Evolutionary conservation across 306 rosid genomes (phyloP), one percentile per base, ranked within the genome.

Genomic region (Oemleria cerasiformis): DNA sequence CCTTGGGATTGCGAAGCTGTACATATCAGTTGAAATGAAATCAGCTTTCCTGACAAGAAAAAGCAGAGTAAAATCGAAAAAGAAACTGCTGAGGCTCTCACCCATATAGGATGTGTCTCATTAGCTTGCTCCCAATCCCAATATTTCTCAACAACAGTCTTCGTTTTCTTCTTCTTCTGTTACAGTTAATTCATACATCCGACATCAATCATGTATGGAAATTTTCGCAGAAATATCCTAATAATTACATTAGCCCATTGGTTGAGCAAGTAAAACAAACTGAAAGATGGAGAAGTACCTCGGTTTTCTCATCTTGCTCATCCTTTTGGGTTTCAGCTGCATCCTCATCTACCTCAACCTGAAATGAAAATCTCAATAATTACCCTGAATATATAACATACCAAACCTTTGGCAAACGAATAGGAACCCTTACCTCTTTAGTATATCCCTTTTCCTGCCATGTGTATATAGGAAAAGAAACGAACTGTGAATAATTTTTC

Each of bases 111-210:
- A 55, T 95, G 97, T 21, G 96, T 91, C 80, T 95, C 99, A 72
- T 95, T 95, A 16, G 78, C 74, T 59, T 91, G 97, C 73, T 89
- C 99, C 99, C 99, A 95, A 75, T 95, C 97, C 99, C 99, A 95
- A 73, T 95, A 91, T 57, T 78, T 84, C 83, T 91, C 92, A 68
- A 89, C 90, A 75, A 95, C 93, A 68, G 97, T 95, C 88, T 89
- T 89, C 16, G 96, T 95, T 80, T 89, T 94, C 79, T 86, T 94
- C 85, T 93, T 93, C 81, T 85, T 91, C 99, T 91, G 88, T 53
- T 56, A 73, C 9, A 80, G 64, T 7, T 17, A 72, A 25, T 69
- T 72, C 78, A 81, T 19, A 50, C 66, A 70, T 67, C 61, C 3
- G 36, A 41, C 63, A 55, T 41, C 45, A 72, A 5, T 43, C 57